These are phyloP conservation scores for Syzygium jambos DNA, from an alignment of 345 rosid genomes.

Conservation along the genomic window DNA sequence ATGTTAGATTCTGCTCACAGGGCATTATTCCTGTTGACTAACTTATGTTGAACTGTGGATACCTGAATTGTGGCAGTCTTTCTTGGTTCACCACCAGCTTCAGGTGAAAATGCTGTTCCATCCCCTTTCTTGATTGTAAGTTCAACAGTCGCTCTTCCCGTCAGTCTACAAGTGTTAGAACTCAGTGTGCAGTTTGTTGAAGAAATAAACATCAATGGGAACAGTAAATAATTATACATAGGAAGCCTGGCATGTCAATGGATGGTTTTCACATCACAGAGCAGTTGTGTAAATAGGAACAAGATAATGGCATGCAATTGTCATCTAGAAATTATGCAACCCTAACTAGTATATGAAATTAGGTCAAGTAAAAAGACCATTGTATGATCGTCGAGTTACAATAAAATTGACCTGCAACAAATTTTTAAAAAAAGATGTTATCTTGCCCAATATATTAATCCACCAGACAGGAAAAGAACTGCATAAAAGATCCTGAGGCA, in stretches of 20 bases:
- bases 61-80: conserved; percentile 78
- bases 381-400: not conserved
- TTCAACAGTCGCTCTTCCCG: conserved; percentile 81
- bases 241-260: not conserved
- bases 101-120: conserved; percentile 73
- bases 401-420: not conserved
- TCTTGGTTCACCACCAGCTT: conserved; percentile 69
- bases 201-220: not conserved
- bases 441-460: not conserved
- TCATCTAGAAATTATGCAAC: not conserved
- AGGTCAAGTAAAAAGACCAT: not conserved
- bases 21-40: not conserved
- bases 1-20: not conserved
- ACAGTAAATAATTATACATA: not conserved
- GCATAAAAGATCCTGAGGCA: not conserved
- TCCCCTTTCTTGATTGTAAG: conserved; percentile 74
- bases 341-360: not conserved
- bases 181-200: not conserved
- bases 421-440: not conserved
- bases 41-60: not conserved
- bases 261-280: not conserved
- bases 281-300: not conserved
- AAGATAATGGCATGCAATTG: not conserved
- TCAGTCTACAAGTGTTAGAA: conserved; percentile 35
- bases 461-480: not conserved